Evolutionary conservation across 163 green algal species (phyloP).

Genomic region (Picocystis sp.): DNA sequence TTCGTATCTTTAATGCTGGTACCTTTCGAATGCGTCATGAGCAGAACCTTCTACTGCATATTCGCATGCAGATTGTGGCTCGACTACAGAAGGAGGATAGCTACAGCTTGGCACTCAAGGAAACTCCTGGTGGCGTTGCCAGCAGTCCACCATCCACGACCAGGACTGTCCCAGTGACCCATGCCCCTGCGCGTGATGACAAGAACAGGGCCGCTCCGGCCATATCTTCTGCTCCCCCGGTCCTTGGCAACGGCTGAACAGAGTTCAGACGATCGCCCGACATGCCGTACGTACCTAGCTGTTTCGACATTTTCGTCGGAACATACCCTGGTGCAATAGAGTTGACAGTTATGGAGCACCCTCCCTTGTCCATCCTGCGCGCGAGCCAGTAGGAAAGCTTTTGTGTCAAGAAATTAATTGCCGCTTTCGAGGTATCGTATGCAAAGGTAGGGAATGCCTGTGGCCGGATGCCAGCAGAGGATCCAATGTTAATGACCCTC

Average conservation of each 20-base stretch:
- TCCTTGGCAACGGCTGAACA: constrained; percentile 2
- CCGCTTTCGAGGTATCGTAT: constrained; percentile 10
- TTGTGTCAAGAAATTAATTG: constrained; percentile 9
- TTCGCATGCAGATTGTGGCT: too few species aligned
- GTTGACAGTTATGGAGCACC: constrained; percentile 13
- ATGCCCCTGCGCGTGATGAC: not conserved
- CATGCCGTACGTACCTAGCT: constrained; percentile 5
- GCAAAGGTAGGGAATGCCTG: constrained; percentile 12
- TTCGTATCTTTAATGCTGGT: too few species aligned
- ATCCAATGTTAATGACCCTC: constrained; percentile 14
- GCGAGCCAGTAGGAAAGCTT: constrained; percentile 12
- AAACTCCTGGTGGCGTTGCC: not conserved
- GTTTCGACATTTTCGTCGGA: constrained; percentile 9
- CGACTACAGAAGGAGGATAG: too few species aligned
- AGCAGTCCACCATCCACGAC: constrained; percentile 10
- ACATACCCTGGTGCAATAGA: constrained; percentile 12
- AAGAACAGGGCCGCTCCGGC: constrained; percentile 10
- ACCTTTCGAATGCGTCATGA: too few species aligned
- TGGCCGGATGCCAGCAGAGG: constrained; percentile 8
- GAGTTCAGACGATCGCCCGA: constrained; percentile 1
- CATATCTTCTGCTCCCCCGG: constrained; percentile 7
- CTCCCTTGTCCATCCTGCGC: not conserved
- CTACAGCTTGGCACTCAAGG: too few species aligned
- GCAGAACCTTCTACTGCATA: too few species aligned
- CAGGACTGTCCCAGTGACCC: constrained; percentile 6